Percentiles rank a stretch among this genome's conserved stretches.
Evolutionary conservation across 352 stramenopile species (phyloP).

Genomic region (Phytophthora litchii): DNA sequence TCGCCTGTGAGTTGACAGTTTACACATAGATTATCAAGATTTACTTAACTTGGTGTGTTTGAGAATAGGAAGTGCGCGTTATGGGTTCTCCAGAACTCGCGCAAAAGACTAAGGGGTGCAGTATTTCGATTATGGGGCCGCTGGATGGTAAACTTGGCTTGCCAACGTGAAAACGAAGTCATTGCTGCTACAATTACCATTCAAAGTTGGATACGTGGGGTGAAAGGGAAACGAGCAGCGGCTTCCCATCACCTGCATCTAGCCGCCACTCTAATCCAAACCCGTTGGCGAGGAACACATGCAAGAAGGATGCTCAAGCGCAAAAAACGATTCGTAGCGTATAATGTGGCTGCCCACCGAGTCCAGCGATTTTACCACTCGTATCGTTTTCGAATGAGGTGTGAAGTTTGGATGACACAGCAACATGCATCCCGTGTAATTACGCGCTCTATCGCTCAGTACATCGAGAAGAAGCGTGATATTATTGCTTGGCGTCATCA

Average conservation of each 20-base stretch:
- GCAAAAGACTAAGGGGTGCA: constrained; percentile 29
- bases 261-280: constrained; percentile 45
- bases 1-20: constrained; percentile 41
- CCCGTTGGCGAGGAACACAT: constrained; percentile 55
- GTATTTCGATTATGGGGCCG: constrained; percentile 36
- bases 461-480: constrained; percentile 43
- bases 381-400: constrained; percentile 43
- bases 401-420: constrained; percentile 26
- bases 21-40: no score
- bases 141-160: constrained; percentile 30
- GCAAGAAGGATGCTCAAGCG: constrained; percentile 52
- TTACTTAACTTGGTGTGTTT: not conserved
- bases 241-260: constrained; percentile 32
- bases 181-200: constrained; percentile 53
- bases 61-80: constrained; percentile 52
- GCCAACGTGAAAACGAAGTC: constrained; percentile 44
- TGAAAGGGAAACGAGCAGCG: constrained; percentile 33
- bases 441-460: constrained; percentile 39
- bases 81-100: constrained; percentile 44
- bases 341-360: constrained; percentile 31
- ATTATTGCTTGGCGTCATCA: constrained; percentile 46
- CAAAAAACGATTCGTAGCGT: constrained; percentile 39
- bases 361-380: constrained; percentile 52
- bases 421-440: constrained; percentile 50
- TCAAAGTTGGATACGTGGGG: constrained; percentile 55